Base-by-base conservation (phyloP, 148 eudicot genomes). In the Talinum fruticosum region DNA sequence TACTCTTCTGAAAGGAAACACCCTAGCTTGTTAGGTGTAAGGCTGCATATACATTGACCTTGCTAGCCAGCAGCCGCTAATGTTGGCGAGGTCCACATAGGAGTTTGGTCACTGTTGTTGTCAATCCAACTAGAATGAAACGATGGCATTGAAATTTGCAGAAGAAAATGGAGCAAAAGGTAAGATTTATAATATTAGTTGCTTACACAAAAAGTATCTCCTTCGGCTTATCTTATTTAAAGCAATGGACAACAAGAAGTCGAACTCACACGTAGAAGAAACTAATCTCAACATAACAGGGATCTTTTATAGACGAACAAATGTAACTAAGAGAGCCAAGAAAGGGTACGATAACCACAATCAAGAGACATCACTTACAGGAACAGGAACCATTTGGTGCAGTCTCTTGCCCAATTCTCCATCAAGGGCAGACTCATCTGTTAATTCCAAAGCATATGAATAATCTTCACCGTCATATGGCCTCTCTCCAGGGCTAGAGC, bases 381-480 rank as follows among this genome's bases (percentile, higher is more conserved):
- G 98, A 71, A 94, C 84, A 71, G 90, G 88, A 66, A 80, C 68
- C 93, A 94, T 86, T 82, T 90, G 93, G 72, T 85, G 78, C 78
- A 94, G 78, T 80, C 96, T 89, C 85, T 89, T 94, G 78, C 93
- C 92, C 77, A 94, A 84, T 87, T 94, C 98, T 78, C 97, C 97
- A 86, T 94, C 98, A 87, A 94, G 86, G 33, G 83, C 79, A 57
- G 87, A 86, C 81, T 91, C 98, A 44, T 90, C 90, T 59, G 88
- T 82, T 75, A 92, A 85, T 61, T 90, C 98, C 80, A 94, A 73
- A 85, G 79, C 68, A 79, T 88, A 86, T 36, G 77, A 76, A 75
- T 80, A 84, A 37, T 87, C 91, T 53, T 89, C 94, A 44, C 89
- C 91, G 35, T 86, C 88, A 81, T 85, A 82, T 73, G 92, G 88